Percentiles rank a stretch among this genome's conserved stretches.
Conservation (phyloP, 1,284 basidiomycete species). For the Hymenochaete sp. region DNA sequence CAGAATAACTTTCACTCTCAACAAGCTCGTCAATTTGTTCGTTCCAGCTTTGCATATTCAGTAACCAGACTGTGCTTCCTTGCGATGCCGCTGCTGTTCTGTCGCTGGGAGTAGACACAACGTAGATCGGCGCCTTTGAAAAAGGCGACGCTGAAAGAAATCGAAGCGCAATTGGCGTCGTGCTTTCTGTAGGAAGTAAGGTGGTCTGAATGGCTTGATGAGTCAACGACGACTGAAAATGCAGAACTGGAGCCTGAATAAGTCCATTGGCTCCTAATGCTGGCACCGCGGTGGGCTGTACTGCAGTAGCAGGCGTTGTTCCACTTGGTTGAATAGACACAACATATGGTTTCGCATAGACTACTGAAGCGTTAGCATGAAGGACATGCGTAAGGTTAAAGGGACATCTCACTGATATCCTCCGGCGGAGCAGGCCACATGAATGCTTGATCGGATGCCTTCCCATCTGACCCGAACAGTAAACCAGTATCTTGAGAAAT, state of each 20-base stretch:
- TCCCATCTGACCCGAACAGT: constrained; percentile 65
- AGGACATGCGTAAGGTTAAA: background rate
- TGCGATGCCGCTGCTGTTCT: constrained; percentile 49
- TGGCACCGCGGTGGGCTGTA: constrained; percentile 27
- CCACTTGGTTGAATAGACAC: constrained; percentile 71
- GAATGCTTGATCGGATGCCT: constrained; percentile 50
- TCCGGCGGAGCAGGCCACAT: constrained; percentile 80
- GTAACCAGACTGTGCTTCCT: constrained; percentile 73
- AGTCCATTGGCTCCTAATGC: constrained; percentile 25
- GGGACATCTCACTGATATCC: constrained; percentile 58
- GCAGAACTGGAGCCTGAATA: constrained; percentile 52
- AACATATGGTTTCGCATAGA: constrained; percentile 78
- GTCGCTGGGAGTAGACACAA: constrained; percentile 70
- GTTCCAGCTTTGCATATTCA: constrained; percentile 66
- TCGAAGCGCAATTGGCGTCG: constrained; percentile 28
- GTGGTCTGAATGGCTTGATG: constrained; percentile 57
- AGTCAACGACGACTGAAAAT: constrained; percentile 75
- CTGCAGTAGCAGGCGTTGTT: constrained; percentile 35
- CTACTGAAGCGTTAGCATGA: constrained; percentile 30
- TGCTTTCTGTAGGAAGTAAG: constrained; percentile 48
- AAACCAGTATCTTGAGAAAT: constrained; percentile 54
- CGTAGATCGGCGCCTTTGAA: constrained; percentile 51
- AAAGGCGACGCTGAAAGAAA: constrained; percentile 45
- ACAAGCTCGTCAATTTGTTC: constrained; percentile 85
- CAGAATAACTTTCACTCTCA: constrained; percentile 58